A percentile compares a stretch with the other conserved stretches of the same genome.
These are phyloP conservation scores for Cercospora citrullina DNA, from an alignment of 2,329 filamentous ascomycete species.

Conservation along the genomic window DNA sequence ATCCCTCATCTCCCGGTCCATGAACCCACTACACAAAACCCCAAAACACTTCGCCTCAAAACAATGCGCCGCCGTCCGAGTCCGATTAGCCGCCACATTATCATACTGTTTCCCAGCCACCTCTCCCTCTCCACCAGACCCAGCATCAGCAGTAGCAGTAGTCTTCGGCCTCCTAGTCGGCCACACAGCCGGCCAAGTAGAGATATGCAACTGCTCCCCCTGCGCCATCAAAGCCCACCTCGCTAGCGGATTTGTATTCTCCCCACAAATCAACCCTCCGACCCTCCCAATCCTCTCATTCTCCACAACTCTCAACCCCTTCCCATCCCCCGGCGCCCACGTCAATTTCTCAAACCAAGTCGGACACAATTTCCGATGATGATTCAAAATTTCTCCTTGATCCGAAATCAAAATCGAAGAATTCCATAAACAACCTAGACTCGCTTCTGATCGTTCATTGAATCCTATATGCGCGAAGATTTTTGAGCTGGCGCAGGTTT, in stretches of 20 bases:
- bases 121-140: background rate
- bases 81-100: conserved; percentile 56
- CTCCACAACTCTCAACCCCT: conserved; percentile 51
- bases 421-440: conserved; percentile 54
- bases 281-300: conserved; percentile 49
- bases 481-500: conserved; percentile 41
- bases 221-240: conserved; percentile 56
- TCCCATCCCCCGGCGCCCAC: conserved; percentile 55
- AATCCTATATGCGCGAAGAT: conserved; percentile 54
- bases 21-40: conserved; percentile 49
- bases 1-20: conserved; percentile 41
- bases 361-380: conserved; percentile 57
- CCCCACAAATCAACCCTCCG: conserved; percentile 56
- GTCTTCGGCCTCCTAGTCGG: conserved; percentile 42
- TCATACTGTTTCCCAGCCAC: conserved; percentile 51
- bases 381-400: conserved; percentile 50
- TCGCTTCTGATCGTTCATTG: conserved; percentile 49
- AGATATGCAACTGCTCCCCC: conserved; percentile 58
- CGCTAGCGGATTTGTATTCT: conserved; percentile 60
- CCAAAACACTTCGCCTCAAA: conserved; percentile 61
- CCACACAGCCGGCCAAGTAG: conserved; percentile 58
- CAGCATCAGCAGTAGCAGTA: background rate
- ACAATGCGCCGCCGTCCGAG: conserved; percentile 55
- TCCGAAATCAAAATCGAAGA: conserved; percentile 52
- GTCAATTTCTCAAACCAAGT: conserved; percentile 60